phyloP scores from a whole-genome alignment of 805 yeast genomes.

The Ogataea saltuana region DNA sequence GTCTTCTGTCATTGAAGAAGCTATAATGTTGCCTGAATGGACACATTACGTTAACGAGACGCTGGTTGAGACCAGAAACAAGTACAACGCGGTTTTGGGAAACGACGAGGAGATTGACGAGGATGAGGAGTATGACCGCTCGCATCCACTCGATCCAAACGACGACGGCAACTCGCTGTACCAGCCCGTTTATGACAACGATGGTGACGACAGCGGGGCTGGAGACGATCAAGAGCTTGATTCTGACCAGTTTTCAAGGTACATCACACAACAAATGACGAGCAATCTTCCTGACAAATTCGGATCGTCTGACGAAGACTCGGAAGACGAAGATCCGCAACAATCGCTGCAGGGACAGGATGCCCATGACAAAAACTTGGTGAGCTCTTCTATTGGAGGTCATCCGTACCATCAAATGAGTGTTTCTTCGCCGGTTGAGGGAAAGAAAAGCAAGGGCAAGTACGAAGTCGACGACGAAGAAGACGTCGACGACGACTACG shows the following conservation, averaged over 20 bases:
- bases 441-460: slow-evolving; percentile 67
- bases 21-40: slow-evolving; percentile 65
- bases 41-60: slow-evolving; percentile 78
- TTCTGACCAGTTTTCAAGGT: slow-evolving; percentile 63
- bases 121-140: slow-evolving; percentile 35
- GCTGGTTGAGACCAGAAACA: slow-evolving; percentile 85
- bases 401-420: slow-evolving; percentile 38
- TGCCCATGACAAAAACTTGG: slow-evolving; percentile 17
- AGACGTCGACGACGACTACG: slow-evolving; percentile 65
- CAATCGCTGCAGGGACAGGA: slow-evolving; percentile 11
- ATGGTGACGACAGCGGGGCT: slow-evolving; percentile 25
- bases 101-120: slow-evolving; percentile 40
- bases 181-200: slow-evolving; percentile 16
- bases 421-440: slow-evolving; percentile 43
- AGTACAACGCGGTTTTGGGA: slow-evolving; percentile 91
- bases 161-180: slow-evolving; percentile 27
- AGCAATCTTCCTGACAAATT: slow-evolving; percentile 49
- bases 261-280: slow-evolving; percentile 74
- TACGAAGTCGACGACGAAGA: slow-evolving; percentile 43
- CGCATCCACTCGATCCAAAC: slow-evolving; percentile 23
- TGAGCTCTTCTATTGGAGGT: slow-evolving; percentile 34
- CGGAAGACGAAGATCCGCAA: slow-evolving; percentile 47
- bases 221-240: slow-evolving; percentile 32
- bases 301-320: slow-evolving; percentile 58
- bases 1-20: slow-evolving; percentile 52